Base-by-base conservation (phyloP, 192 early-diverging fungal genomes). In the Chytriomyces sp. region DNA sequence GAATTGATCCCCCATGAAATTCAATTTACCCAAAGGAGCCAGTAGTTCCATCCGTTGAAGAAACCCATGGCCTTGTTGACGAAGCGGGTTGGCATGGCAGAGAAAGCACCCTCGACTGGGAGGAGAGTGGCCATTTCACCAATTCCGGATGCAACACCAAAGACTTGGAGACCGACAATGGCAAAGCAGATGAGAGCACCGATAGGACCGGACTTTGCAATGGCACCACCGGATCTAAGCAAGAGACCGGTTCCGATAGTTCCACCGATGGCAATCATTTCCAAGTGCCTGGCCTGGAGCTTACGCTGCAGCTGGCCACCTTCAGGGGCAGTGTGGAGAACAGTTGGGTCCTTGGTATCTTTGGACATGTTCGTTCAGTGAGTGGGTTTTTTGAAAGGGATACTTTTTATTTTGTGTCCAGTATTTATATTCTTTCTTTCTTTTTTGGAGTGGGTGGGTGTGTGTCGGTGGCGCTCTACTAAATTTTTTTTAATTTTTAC, bases 241-340 rank as follows among this genome's bases (percentile, higher is more conserved):
- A 95, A 93, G n/a, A 93, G 81, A 47, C 94, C 94, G 18, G 93
- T 95, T 48, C 94, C 89, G 61, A 90, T 90, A 0, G 89, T 90
- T 68, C 94, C 94, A 50, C 92, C 93, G 43, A 95, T 89, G 8
- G 93, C 91, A 50, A 95, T 87, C 84, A 87, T 88, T 46, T 79
- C 71, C 63, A 87, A 78, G 64, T 87, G 86, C 53, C 85, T 62
- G 23, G 81, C 77, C 69, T 87, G 70, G 13, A 87, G 76, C 28
- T 82, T 74, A 63, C 86, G 82, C 26, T 81, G 70, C 43, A 83
- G 53, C 49, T 60, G 69, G 10, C 46, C 13, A 6, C 57, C 69
- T n/a, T 67, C 66, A 4, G 66, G 66, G 23, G 11, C 28, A 0
- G 66, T 18, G 44, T 67, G 35, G 45, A 67, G 65, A 0, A 67